Evolutionary conservation across 306 rosid species (phyloP).

Genomic region (Crotalaria pallida): DNA sequence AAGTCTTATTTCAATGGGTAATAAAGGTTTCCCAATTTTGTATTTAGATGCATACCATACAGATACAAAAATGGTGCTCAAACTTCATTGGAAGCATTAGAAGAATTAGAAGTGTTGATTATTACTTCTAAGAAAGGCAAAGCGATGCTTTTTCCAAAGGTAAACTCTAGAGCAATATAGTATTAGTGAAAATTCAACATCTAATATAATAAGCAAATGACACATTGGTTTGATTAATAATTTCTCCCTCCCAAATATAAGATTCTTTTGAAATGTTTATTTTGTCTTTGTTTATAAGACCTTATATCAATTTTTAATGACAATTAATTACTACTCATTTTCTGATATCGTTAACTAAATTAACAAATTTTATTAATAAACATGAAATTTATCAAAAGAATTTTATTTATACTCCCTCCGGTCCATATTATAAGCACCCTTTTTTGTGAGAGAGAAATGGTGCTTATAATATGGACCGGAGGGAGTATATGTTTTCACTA

Average conservation of each 20-base stretch:
- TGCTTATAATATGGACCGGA: too few species aligned
- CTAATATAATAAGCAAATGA: not conserved
- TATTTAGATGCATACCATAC: constrained; percentile 79
- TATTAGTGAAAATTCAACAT: not conserved
- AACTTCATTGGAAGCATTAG: constrained; percentile 15
- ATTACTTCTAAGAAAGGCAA: constrained; percentile 80
- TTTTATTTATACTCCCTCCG: too few species aligned
- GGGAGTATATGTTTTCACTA: not conserved
- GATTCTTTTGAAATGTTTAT: too few species aligned
- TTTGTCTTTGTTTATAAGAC: too few species aligned
- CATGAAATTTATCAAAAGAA: too few species aligned
- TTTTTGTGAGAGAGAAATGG: too few species aligned
- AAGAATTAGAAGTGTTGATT: constrained; percentile 68
- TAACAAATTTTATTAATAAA: too few species aligned
- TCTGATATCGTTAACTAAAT: too few species aligned
- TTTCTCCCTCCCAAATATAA: too few species aligned
- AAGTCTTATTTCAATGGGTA: not conserved
- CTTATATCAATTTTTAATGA: too few species aligned
- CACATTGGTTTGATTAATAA: not conserved
- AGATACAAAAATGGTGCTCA: constrained; percentile 43
- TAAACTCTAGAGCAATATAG: constrained; percentile 7
- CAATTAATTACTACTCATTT: too few species aligned
- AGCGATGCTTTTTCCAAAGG: constrained; percentile 84
- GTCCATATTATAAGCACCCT: too few species aligned
- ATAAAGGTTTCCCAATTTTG: not conserved